Conservation (phyloP, 495 filamentous ascomycete genomes). For the Annulohypoxylon nitens region DNA sequence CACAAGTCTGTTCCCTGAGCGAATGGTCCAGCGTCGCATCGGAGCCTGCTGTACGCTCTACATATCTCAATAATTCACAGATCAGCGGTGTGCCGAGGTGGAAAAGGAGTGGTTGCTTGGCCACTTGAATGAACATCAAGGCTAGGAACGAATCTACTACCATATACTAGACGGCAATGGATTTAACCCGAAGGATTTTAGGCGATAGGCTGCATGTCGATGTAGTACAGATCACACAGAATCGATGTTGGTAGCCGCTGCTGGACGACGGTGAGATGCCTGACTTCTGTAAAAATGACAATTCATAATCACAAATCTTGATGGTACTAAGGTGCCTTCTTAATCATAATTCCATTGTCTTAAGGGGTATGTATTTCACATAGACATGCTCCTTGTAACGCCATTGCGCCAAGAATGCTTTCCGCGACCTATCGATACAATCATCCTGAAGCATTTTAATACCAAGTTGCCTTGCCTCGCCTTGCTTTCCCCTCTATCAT, state of each 20-base stretch:
- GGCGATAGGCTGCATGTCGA: background rate
- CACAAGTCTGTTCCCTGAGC: conserved; percentile 6
- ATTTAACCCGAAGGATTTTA: background rate
- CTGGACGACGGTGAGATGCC: background rate
- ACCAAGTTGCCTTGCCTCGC: background rate
- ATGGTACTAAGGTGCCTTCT: background rate
- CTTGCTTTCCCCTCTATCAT: background rate
- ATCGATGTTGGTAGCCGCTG: conserved; percentile 6
- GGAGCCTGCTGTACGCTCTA: conserved; percentile 12
- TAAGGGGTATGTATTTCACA: conserved; percentile 26
- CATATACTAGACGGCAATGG: background rate
- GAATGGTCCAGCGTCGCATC: conserved; percentile 17
- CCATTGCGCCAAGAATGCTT: conserved; percentile 15
- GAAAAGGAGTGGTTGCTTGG: conserved; percentile 1
- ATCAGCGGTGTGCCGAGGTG: conserved; percentile 18
- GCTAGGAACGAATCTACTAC: background rate
- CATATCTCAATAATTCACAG: background rate
- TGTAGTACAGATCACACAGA: background rate
- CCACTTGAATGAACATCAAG: background rate
- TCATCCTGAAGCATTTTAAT: conserved; percentile 23
- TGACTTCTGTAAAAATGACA: background rate
- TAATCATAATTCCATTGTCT: conserved; percentile 4
- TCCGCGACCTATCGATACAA: conserved; percentile 18
- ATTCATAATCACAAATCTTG: background rate
- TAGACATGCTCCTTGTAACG: conserved; percentile 21